Evolutionary conservation across 805 yeast genomes (phyloP).

Genomic region (Kuraishia ogatae): DNA sequence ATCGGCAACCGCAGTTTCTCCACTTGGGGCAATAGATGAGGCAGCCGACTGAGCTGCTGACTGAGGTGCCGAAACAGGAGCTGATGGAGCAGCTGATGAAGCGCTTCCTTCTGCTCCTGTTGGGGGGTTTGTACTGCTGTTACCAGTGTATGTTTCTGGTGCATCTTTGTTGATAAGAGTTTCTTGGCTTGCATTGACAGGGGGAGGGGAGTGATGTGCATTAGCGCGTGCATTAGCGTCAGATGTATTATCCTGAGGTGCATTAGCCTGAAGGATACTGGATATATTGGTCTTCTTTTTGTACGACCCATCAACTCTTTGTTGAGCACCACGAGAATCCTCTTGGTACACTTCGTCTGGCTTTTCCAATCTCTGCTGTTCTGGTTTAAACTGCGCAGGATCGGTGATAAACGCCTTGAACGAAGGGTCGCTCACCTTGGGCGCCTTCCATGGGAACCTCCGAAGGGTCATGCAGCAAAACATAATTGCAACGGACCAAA

Average conservation of each 20-base stretch:
- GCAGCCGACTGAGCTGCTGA: no score
- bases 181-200: neutral
- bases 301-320: neutral
- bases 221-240: neutral
- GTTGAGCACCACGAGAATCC: neutral
- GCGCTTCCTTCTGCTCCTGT: no score
- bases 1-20: neutral
- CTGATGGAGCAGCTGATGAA: neutral
- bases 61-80: neutral
- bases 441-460: slow-evolving; percentile 94
- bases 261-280: neutral
- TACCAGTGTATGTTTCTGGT: neutral
- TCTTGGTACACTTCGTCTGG: slow-evolving; percentile 1
- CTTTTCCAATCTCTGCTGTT: slow-evolving; percentile 3
- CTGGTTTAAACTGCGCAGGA: slow-evolving; percentile 6
- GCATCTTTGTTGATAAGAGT: neutral
- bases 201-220: neutral
- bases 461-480: slow-evolving; percentile 84
- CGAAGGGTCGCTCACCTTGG: slow-evolving; percentile 68
- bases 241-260: neutral
- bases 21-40: neutral
- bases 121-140: no score
- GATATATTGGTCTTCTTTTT: neutral
- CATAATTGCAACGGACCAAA: slow-evolving; percentile 91
- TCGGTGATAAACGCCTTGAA: slow-evolving; percentile 52